phyloP scores from a whole-genome alignment of 106 monocot species.

The Acorus gramineus region DNA sequence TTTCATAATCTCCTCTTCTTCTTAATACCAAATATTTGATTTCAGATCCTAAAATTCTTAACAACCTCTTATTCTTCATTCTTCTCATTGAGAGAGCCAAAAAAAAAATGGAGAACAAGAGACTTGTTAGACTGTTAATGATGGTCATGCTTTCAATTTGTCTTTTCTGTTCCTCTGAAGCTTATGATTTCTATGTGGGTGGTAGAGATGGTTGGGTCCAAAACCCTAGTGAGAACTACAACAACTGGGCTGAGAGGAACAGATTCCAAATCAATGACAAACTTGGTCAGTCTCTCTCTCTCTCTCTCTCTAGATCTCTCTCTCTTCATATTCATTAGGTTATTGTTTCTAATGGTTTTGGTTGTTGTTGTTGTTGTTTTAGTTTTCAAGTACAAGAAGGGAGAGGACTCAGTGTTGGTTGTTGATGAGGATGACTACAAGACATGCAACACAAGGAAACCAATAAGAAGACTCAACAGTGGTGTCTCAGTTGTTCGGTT shows the following conservation, averaged over 20 bases:
- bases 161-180: background rate
- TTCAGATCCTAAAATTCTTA: no score
- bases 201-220: constrained; percentile 42
- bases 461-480: constrained; percentile 20
- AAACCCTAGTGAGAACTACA: constrained; percentile 28
- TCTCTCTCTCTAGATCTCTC: background rate
- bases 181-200: constrained; percentile 40
- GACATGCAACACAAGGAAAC: constrained; percentile 42
- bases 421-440: constrained; percentile 41
- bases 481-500: constrained; percentile 44
- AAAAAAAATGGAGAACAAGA: no score
- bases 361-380: constrained; percentile 5
- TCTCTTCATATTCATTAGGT: background rate
- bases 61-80: no score
- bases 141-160: background rate
- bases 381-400: constrained; percentile 77
- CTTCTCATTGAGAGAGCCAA: no score
- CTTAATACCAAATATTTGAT: no score
- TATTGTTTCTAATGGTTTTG: background rate
- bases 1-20: no score
- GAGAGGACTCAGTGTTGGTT: constrained; percentile 44
- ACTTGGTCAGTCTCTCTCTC: constrained; percentile 23
- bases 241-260: constrained; percentile 29
- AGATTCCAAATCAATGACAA: constrained; percentile 50
- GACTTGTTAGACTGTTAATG: no score